phyloP scores from a whole-genome alignment of 345 rosid species.

The Xanthoceras sorbifolium region DNA sequence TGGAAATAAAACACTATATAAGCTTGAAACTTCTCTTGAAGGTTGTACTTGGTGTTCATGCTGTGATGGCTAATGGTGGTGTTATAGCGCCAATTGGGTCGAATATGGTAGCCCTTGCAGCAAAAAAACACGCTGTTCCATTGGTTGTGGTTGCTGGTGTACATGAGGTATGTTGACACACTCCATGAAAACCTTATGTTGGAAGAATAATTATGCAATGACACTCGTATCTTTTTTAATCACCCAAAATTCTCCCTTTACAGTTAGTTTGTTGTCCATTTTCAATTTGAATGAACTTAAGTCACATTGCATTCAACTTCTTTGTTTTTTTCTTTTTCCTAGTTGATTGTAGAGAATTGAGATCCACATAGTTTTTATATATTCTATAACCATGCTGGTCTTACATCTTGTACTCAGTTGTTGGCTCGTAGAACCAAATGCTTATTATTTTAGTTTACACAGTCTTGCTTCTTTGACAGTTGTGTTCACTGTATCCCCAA shows the following conservation, averaged over 20 bases:
- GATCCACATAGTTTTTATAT: too few relatives aligned
- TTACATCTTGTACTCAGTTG: background rate
- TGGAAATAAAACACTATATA: slow-evolving; percentile 27
- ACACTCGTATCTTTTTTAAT: too few relatives aligned
- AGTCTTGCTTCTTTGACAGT: slow-evolving; percentile 14
- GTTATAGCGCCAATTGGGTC: slow-evolving; percentile 43
- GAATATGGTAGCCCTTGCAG: slow-evolving; percentile 52
- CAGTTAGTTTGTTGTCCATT: too few relatives aligned
- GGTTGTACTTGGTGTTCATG: slow-evolving; percentile 50
- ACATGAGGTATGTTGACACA: slow-evolving; percentile 37
- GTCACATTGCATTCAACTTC: background rate
- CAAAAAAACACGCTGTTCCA: slow-evolving; percentile 45
- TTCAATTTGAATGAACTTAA: background rate
- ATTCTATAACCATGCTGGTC: too few relatives aligned
- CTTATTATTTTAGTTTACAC: background rate
- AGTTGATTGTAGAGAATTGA: too few relatives aligned
- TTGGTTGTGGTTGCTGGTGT: slow-evolving; percentile 46
- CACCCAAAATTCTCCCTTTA: background rate
- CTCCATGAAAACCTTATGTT: background rate
- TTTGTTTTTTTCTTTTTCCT: too few relatives aligned
- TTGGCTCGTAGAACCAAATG: background rate
- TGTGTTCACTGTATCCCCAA: slow-evolving; percentile 42
- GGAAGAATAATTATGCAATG: too few relatives aligned
- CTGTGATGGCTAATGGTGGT: slow-evolving; percentile 54
- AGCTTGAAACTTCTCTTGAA: slow-evolving; percentile 16